These are phyloP conservation scores for Trichoderma sp. DNA, from an alignment of 2,329 filamentous ascomycete species.

Conservation along the genomic window DNA sequence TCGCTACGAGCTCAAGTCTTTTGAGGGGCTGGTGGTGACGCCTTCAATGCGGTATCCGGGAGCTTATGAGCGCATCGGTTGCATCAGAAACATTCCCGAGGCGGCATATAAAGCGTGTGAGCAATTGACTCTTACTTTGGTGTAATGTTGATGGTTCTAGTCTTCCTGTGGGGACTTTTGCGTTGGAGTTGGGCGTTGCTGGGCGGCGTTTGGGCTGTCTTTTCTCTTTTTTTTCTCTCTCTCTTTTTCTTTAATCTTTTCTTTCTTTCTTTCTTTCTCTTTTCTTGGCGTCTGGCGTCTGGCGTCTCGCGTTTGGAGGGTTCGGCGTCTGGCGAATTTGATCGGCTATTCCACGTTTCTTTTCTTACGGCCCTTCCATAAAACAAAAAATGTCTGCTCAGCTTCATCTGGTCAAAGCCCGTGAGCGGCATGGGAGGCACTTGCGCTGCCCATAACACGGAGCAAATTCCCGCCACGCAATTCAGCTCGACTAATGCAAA, in stretches of 20 bases:
- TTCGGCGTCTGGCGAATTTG: too few relatives aligned
- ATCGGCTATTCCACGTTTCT: too few relatives aligned
- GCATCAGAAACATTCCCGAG: background rate
- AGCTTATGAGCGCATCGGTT: constrained; percentile 15
- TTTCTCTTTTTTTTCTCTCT: too few relatives aligned
- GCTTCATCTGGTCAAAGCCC: too few relatives aligned
- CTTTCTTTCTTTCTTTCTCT: too few relatives aligned
- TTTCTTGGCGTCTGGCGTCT: background rate
- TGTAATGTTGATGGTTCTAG: background rate
- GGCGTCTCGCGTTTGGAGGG: background rate
- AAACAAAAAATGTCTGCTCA: too few relatives aligned
- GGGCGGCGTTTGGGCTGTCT: background rate
- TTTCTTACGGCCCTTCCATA: too few relatives aligned
- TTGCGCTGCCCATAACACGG: too few relatives aligned
- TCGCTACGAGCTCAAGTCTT: background rate
- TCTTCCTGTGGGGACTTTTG: background rate
- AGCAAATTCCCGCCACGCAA: too few relatives aligned
- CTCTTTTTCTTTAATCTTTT: too few relatives aligned
- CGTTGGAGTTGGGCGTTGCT: background rate
- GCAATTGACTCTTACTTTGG: background rate
- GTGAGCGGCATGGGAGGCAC: too few relatives aligned
- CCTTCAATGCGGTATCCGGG: background rate
- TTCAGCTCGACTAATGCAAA: too few relatives aligned
- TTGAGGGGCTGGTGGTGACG: constrained; percentile 20
- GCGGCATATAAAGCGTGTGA: background rate